These are phyloP conservation scores for Neopestalotiopsis rosae DNA, from an alignment of 2,329 filamentous ascomycete genomes.

Conservation along the genomic window DNA sequence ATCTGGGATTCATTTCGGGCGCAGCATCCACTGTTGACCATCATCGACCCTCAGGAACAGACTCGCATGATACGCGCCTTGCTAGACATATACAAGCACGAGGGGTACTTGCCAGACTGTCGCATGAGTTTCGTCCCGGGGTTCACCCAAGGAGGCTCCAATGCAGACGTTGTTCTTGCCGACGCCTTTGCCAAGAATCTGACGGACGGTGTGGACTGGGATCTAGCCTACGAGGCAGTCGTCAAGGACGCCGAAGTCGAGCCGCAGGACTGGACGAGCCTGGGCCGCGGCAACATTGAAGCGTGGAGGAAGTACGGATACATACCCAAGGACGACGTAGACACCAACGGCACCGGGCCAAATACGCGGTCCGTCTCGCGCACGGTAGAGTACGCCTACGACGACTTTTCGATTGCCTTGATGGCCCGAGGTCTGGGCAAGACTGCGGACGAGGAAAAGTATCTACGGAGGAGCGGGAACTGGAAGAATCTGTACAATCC, in stretches of 20 bases:
- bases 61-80: constrained; percentile 73
- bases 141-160: constrained; percentile 77
- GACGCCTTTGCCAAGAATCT: constrained; percentile 76
- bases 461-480: constrained; percentile 65
- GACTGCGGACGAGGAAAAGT: constrained; percentile 62
- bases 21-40: constrained; percentile 73
- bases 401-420: constrained; percentile 73
- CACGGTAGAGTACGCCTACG: constrained; percentile 81
- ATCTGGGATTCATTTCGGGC: constrained; percentile 80
- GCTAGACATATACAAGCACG: constrained; percentile 73
- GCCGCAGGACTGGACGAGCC: constrained; percentile 69
- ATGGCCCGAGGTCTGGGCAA: constrained; percentile 64
- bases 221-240: constrained; percentile 73
- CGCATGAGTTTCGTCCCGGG: constrained; percentile 80
- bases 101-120: constrained; percentile 72
- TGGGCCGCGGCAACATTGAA: constrained; percentile 72
- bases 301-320: constrained; percentile 75
- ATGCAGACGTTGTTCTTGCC: constrained; percentile 73
- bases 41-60: constrained; percentile 72
- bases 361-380: constrained; percentile 73
- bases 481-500: constrained; percentile 72
- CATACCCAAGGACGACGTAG: constrained; percentile 72
- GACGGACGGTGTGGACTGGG: constrained; percentile 69
- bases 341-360: constrained; percentile 66
- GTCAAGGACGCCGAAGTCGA: constrained; percentile 74